Evolutionary conservation across 1,284 basidiomycete genomes (phyloP), one percentile per base, ranked within the genome.

Genomic region (Ceratobasidium sp.): DNA sequence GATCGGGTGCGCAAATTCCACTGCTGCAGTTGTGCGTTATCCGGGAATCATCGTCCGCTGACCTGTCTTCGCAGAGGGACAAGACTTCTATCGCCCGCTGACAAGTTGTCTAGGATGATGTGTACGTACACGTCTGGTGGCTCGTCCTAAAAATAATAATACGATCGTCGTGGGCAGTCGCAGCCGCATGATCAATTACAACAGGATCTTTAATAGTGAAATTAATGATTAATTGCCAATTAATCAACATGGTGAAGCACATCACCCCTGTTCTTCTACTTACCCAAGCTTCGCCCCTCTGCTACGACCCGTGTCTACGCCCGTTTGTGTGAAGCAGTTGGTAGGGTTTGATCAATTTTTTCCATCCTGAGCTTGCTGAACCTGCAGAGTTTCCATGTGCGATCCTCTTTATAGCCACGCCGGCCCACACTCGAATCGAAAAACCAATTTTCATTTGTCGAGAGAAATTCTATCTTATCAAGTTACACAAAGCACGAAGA

Each of bases 1-100:
- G 68, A 71, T 71, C 68, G 68, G 68, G 43, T 71, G 56, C 68
- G 34, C 68, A 59, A 71, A 71, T 29, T 71, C 68, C 68, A 71
- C 53, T 34, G 37, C 29, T n/a, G 41, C 3, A 19, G 51, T 58
- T 14, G 66, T 22, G 4, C 34, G 37, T 61, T 61, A 61, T 61
- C 58, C 58, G 54, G 41, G 49, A 49, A 46, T 0, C 54, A 71
- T 59, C 34, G 27, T 43, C 54, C 54, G 54, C 54, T 59, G 53
- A 48, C 53, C 56, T 61, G 58, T 2, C 58, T 61, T 61, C 58
- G 58, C 14, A 29, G 24, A 8, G 53, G 49, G 22, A 6, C 27
- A 29, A 19, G 58, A 41, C 37, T 61, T 61, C 58, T 41, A 61
- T 61, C 58, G 48, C 19, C 48, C 48, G 48, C 48, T 22, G 48